Evolutionary conservation across 768 basidiomycete species (phyloP).

Genomic region (Boletus edulis): DNA sequence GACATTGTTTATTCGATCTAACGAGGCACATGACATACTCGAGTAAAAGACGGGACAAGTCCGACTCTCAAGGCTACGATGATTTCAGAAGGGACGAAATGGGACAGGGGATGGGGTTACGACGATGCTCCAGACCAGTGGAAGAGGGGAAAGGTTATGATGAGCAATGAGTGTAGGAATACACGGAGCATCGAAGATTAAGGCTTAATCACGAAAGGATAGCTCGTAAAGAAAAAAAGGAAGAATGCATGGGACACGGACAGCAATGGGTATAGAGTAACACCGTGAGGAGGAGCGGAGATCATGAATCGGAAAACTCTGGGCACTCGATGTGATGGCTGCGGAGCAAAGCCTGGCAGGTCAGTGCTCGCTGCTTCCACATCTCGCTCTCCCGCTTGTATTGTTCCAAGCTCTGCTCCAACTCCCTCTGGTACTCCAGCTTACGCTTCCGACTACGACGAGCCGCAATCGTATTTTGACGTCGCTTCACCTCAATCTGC

Average conservation of each 20-base stretch:
- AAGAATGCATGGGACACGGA: neutral
- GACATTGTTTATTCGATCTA: no score
- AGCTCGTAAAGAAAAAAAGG: constrained; percentile 8
- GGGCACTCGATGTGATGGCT: constrained; percentile 60
- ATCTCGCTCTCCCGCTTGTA: constrained; percentile 57
- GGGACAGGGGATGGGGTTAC: constrained; percentile 24
- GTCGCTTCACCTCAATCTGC: constrained; percentile 74
- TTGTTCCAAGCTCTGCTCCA: constrained; percentile 56
- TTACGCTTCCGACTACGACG: constrained; percentile 76
- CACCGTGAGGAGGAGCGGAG: neutral
- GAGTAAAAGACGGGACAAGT: no score
- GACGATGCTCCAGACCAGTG: constrained; percentile 57
- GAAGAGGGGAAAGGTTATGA: constrained; percentile 32
- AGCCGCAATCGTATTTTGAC: constrained; percentile 84
- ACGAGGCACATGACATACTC: no score
- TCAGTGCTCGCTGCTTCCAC: constrained; percentile 57
- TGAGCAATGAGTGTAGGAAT: constrained; percentile 11
- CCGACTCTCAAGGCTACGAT: no score
- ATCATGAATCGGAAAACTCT: constrained; percentile 38
- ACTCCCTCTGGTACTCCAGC: constrained; percentile 59
- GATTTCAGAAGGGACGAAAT: no score
- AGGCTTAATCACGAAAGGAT: constrained; percentile 10
- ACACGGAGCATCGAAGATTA: constrained; percentile 47
- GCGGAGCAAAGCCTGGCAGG: constrained; percentile 50
- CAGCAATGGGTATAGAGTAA: constrained; percentile 6